Percentiles rank a stretch among this genome's conserved stretches.
phyloP scores from a whole-genome alignment of 352 stramenopile genomes.

The Globisporangium uncinulatum region DNA sequence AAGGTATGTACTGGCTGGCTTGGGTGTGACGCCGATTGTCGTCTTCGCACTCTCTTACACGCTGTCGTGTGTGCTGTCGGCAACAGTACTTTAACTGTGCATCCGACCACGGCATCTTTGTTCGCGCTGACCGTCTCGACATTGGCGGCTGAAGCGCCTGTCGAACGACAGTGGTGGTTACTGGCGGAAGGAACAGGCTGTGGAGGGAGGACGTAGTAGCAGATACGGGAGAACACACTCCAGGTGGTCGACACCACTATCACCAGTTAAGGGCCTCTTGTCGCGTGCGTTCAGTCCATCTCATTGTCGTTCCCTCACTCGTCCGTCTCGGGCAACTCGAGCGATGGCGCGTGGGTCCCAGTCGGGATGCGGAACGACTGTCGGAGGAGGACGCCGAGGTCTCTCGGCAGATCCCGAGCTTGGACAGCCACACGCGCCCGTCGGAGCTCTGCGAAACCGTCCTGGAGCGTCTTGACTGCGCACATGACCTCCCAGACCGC shows the following conservation, averaged over 20 bases:
- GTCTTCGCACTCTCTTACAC: background rate
- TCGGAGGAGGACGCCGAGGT: slow-evolving; percentile 28
- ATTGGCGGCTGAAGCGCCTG: slow-evolving; percentile 12
- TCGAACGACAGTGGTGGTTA: background rate
- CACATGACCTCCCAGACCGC: slow-evolving; percentile 43
- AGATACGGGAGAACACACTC: too few relatives aligned
- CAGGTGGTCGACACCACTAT: too few relatives aligned
- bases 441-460: slow-evolving; percentile 33
- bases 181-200: too few relatives aligned
- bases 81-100: slow-evolving; percentile 58
- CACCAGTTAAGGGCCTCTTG: too few relatives aligned
- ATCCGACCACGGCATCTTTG: slow-evolving; percentile 57
- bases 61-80: background rate
- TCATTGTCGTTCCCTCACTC: background rate
- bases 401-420: slow-evolving; percentile 27
- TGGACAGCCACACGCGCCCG: slow-evolving; percentile 44
- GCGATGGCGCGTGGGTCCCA: slow-evolving; percentile 1
- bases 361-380: slow-evolving; percentile 10
- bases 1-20: slow-evolving; percentile 10
- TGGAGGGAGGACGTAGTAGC: too few relatives aligned
- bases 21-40: background rate
- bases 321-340: background rate
- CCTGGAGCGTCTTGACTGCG: slow-evolving; percentile 36
- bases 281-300: background rate
- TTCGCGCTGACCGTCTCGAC: slow-evolving; percentile 54